phyloP scores from a whole-genome alignment of 1,139 yeast species.

The Debaryomyces coudertii region DNA sequence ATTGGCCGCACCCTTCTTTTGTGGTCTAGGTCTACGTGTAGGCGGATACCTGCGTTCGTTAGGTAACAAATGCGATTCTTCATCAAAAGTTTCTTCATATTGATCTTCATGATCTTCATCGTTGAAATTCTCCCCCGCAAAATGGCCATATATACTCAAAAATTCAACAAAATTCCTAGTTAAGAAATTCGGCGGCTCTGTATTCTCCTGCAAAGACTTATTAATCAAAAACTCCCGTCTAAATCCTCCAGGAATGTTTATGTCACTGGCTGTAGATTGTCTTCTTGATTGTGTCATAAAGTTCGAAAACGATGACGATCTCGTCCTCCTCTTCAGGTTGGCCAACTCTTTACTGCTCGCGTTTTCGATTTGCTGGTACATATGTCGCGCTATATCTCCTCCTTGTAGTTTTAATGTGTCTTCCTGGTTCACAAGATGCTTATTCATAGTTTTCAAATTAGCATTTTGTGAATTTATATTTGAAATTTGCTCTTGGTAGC shows the following conservation, averaged over 20 bases:
- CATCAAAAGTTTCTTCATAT: slow-evolving; percentile 43
- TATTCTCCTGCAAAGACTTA: slow-evolving; percentile 21
- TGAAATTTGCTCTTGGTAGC: slow-evolving; percentile 29
- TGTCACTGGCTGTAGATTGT: slow-evolving; percentile 64
- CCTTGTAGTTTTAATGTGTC: slow-evolving; percentile 58
- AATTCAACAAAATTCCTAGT: slow-evolving; percentile 76
- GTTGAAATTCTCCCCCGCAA: slow-evolving; percentile 80
- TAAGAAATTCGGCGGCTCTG: slow-evolving; percentile 49
- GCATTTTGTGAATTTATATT: slow-evolving; percentile 27
- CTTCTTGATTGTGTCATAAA: slow-evolving; percentile 45
- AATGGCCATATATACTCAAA: slow-evolving; percentile 75
- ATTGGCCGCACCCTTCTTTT: slow-evolving; percentile 54
- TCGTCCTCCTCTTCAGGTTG: slow-evolving; percentile 27
- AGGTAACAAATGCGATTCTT: slow-evolving; percentile 49
- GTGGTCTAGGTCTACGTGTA: slow-evolving; percentile 15
- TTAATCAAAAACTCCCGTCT: slow-evolving; percentile 64
- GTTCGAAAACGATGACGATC: slow-evolving; percentile 47
- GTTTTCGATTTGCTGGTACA: slow-evolving; percentile 43
- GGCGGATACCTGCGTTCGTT: slow-evolving; percentile 21
- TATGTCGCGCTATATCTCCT: slow-evolving; percentile 71
- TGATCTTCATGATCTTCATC: slow-evolving; percentile 59
- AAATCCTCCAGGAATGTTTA: slow-evolving; percentile 81
- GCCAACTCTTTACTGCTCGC: slow-evolving; percentile 17
- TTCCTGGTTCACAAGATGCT: slow-evolving; percentile 40
- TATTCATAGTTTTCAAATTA: slow-evolving; percentile 35